Evolutionary conservation across 306 rosid genomes (phyloP).

Genomic region (Dalbergia cochinchinensis): DNA sequence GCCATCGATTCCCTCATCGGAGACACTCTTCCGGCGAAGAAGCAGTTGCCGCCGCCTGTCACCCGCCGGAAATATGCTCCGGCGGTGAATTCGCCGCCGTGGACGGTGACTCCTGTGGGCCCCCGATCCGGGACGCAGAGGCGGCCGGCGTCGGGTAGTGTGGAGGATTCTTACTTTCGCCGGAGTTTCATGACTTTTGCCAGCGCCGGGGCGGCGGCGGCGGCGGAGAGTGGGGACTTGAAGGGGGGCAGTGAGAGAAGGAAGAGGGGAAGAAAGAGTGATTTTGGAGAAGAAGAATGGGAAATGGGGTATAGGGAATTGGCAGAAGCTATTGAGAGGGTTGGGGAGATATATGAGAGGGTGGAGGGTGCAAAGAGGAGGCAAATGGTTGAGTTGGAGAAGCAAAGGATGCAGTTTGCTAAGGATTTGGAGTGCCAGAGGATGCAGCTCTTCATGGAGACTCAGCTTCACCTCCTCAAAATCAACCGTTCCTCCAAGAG

Average conservation of each 20-base stretch:
- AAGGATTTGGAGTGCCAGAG: slow-evolving; percentile 78
- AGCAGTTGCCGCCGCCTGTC: slow-evolving; percentile 38
- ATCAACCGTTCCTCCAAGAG: slow-evolving; percentile 61
- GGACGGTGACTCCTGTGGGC: slow-evolving; percentile 62
- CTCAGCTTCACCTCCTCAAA: slow-evolving; percentile 64
- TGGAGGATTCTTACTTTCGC: slow-evolving; percentile 40
- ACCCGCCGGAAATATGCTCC: slow-evolving; percentile 27
- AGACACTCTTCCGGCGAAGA: slow-evolving; percentile 45
- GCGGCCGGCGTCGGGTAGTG: slow-evolving; percentile 49
- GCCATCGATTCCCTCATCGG: slow-evolving; percentile 67
- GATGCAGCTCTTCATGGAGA: slow-evolving; percentile 71
- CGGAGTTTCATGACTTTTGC: slow-evolving; percentile 62
- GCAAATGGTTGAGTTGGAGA: slow-evolving; percentile 78
- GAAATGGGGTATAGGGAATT: slow-evolving; percentile 56
- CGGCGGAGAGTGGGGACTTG: slow-evolving; percentile 44
- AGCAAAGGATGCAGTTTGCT: slow-evolving; percentile 72
- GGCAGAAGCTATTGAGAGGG: slow-evolving; percentile 64
- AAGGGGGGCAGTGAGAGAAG: slow-evolving; percentile 48
- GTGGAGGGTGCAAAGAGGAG: slow-evolving; percentile 66
- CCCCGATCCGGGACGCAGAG: slow-evolving; percentile 68
- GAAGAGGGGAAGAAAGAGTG: slow-evolving; percentile 13
- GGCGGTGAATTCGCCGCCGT: slow-evolving; percentile 40
- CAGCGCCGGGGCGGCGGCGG: slow-evolving; percentile 52
- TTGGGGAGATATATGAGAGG: slow-evolving; percentile 68
- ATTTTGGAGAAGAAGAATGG: not conserved